phyloP scores from a whole-genome alignment of 805 yeast species.

The Zygoascus tannicola region DNA sequence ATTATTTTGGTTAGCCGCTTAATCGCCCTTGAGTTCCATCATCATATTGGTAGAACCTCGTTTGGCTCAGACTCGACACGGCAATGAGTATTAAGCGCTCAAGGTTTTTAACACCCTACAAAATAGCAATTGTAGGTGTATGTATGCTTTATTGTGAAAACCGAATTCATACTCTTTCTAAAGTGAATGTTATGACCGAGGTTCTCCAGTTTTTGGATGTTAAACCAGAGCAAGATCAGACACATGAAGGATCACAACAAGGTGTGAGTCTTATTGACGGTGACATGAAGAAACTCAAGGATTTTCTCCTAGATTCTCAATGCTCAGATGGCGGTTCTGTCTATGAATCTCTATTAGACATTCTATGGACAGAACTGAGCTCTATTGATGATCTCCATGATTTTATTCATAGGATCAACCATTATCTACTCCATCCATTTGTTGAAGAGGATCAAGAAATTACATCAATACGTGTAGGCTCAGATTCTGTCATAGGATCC shows the following conservation, averaged over 20 bases:
- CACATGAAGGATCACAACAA: neutral
- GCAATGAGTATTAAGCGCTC: neutral
- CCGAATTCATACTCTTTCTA: conserved; percentile 6
- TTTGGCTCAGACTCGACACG: too few species aligned
- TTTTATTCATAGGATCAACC: conserved; percentile 11
- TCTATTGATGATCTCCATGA: conserved; percentile 13
- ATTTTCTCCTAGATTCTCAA: conserved; percentile 1
- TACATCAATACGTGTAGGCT: conserved; percentile 2
- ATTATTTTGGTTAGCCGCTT: too few species aligned
- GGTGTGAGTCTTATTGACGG: neutral
- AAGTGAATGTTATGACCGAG: conserved; percentile 21
- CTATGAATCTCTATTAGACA: conserved; percentile 5
- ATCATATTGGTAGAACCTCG: too few species aligned
- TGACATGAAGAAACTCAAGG: neutral
- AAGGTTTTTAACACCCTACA: conserved; percentile 19
- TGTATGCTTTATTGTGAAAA: conserved; percentile 17
- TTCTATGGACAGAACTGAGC: conserved; percentile 8
- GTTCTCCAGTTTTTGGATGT: conserved; percentile 12
- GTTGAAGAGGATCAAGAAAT: conserved; percentile 1
- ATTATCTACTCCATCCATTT: conserved; percentile 10
- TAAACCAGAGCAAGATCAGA: neutral
- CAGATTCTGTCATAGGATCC: conserved; percentile 16
- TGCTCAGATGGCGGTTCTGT: conserved; percentile 1
- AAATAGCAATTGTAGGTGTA: conserved; percentile 17
- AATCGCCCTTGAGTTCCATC: too few species aligned